phyloP scores from a whole-genome alignment of 2,329 filamentous ascomycete genomes.

The Diaporthe humulicola region DNA sequence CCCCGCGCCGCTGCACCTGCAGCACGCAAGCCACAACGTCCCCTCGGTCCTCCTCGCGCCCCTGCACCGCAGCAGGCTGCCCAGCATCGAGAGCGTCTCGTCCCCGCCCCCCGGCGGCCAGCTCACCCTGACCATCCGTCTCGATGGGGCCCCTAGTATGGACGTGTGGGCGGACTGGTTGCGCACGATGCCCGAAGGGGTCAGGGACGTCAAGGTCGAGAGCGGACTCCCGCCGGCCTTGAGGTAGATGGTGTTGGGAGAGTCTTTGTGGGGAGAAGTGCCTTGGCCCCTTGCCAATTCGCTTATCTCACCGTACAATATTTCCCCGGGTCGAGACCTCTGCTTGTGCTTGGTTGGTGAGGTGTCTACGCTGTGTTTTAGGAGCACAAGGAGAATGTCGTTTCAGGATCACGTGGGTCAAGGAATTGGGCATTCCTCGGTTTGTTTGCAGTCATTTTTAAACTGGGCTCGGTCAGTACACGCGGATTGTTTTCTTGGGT shows the following conservation, averaged over 20 bases:
- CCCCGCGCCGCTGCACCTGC: conserved; percentile 68
- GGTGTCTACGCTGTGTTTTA: no score
- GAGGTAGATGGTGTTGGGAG: not conserved
- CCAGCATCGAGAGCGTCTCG: conserved; percentile 35
- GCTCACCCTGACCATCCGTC: conserved; percentile 63
- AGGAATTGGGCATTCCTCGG: not conserved
- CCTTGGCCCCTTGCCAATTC: not conserved
- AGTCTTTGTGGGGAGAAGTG: not conserved
- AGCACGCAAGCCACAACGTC: conserved; percentile 65
- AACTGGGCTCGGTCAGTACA: not conserved
- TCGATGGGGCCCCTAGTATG: conserved; percentile 65
- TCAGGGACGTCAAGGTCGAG: conserved; percentile 68
- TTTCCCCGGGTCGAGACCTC: no score
- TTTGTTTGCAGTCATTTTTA: not conserved
- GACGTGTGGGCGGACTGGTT: conserved; percentile 72
- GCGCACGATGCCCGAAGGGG: conserved; percentile 68
- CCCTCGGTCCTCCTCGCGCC: conserved; percentile 70
- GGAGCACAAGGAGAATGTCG: not conserved
- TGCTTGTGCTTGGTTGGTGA: not conserved
- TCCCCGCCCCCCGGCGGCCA: conserved; percentile 52
- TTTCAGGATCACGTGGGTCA: not conserved
- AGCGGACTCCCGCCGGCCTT: conserved; percentile 53
- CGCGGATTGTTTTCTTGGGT: not conserved
- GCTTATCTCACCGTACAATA: not conserved
- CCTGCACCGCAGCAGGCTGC: conserved; percentile 52